Conservation (phyloP, 805 yeast genomes). For the Saturnispora dispora region DNA sequence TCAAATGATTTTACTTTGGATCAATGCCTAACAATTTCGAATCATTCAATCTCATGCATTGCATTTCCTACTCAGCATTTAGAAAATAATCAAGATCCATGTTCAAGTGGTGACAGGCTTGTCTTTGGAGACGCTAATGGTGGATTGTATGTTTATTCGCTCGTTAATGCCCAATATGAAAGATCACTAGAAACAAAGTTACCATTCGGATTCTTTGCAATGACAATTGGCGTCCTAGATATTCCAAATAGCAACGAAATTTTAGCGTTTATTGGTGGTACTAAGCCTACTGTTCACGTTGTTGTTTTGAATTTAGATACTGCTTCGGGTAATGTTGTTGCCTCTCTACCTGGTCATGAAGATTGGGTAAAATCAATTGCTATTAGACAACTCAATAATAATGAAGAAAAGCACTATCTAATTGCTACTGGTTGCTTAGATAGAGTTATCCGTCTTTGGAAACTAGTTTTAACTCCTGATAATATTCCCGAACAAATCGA, state of each 20-base stretch:
- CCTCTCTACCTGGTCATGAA: conserved; percentile 79
- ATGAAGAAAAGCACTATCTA: conserved; percentile 39
- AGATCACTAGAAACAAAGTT: conserved; percentile 28
- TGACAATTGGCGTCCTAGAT: conserved; percentile 30
- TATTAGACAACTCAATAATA: conserved; percentile 34
- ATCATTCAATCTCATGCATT: conserved; percentile 11
- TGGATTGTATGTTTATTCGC: conserved; percentile 41
- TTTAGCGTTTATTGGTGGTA: conserved; percentile 66
- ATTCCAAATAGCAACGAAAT: conserved; percentile 27
- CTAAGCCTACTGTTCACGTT: conserved; percentile 45
- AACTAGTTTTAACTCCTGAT: conserved; percentile 48
- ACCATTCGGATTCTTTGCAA: conserved; percentile 41
- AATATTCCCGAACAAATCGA: conserved; percentile 41
- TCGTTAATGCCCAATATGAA: conserved; percentile 19
- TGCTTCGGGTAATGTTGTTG: conserved; percentile 29
- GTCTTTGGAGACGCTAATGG: conserved; percentile 64
- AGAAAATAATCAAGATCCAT: background rate
- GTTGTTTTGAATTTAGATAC: conserved; percentile 11
- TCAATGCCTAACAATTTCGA: conserved; percentile 23
- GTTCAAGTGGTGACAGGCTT: conserved; percentile 30
- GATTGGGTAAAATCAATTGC: conserved; percentile 85
- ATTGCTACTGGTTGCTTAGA: conserved; percentile 92
- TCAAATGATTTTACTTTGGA: conserved; percentile 20
- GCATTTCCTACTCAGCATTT: conserved; percentile 4
- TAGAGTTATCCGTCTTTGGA: conserved; percentile 85